Base-by-base conservation (phyloP, 345 rosid species). In the Geranium rotundifolium region DNA sequence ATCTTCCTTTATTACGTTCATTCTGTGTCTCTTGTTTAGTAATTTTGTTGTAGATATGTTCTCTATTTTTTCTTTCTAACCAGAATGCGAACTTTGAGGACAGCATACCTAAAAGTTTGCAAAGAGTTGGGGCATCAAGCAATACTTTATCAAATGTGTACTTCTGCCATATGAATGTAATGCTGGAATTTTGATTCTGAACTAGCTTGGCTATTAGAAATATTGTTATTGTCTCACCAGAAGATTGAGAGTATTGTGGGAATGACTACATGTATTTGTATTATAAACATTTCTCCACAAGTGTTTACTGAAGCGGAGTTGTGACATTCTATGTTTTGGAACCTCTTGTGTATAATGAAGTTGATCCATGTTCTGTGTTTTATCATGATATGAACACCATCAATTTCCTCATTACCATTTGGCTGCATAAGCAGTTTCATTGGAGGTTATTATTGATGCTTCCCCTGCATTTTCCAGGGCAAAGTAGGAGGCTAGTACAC, bases 391-490 rank as follows among this genome's bases (percentile, higher is more conserved):
- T 63, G 57, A 63, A 67, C 63, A 50, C 52, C 29, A 7, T 58
- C 4, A 17, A 29, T 63, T 56, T 64, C 56, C 61, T 54, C 61
- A 57, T n/a, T 59, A 50, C 29, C 49, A 57, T 56, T 31, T 58
- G 67, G 52, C 64, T 57, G 60, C 60, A 60, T 62, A 52, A 63
- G 57, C 54, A 57, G 67, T 56, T 49, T 73, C 64, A 27, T 63
- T 63, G 23, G 59, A 64, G 77, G 75, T 63, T 60, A 60, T 17
- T 73, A 71, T 79, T 77, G 77, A 77, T 73, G 70, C 71, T 61
- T 75, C 71, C 69, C 71, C 67, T 79, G 66, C 75, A 61, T 79
- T 78, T 72, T 76, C 75, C 81, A 76, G 80, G 81, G 75, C 65
- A 62, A 72, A 71, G 73, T 58, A 65, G 73, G 71, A 58, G 72